A percentile compares a stretch with the other conserved stretches of the same genome.
Conservation (phyloP, 805 yeast species). For the Komagataella kurtzmanii region DNA sequence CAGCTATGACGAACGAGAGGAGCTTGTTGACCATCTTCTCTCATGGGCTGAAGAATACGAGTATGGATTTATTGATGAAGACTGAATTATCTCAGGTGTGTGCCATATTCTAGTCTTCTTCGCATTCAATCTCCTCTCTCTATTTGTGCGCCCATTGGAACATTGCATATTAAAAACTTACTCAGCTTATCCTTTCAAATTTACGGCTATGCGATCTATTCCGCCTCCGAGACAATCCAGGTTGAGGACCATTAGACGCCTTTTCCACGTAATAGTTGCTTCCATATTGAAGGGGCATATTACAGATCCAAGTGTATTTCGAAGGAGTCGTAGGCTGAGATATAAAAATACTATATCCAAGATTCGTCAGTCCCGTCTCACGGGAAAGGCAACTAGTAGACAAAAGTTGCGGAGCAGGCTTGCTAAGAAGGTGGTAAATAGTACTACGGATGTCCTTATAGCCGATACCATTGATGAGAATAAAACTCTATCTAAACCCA, state of each 20-base stretch:
- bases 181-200: neutral
- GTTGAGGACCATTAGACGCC: slow-evolving; percentile 16
- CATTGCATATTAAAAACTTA: neutral
- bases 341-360: slow-evolving; percentile 9
- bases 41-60: slow-evolving; percentile 32
- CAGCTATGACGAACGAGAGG: slow-evolving; percentile 37
- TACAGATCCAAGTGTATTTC: slow-evolving; percentile 19
- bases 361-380: slow-evolving; percentile 17
- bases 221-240: slow-evolving; percentile 23
- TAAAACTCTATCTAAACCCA: neutral
- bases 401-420: slow-evolving; percentile 1
- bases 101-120: neutral
- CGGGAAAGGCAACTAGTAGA: slow-evolving; percentile 6
- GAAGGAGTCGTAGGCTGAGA: slow-evolving; percentile 2
- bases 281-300: slow-evolving; percentile 20
- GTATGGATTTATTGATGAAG: slow-evolving; percentile 33
- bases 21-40: slow-evolving; percentile 31
- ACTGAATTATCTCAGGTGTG: slow-evolving; percentile 4
- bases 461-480: neutral
- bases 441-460: neutral
- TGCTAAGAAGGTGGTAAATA: neutral
- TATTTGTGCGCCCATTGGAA: neutral
- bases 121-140: neutral
- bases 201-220: slow-evolving; percentile 16
- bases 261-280: slow-evolving; percentile 16